Conservation (phyloP, 2,329 filamentous ascomycete species). For the Juglanconis juglandina region DNA sequence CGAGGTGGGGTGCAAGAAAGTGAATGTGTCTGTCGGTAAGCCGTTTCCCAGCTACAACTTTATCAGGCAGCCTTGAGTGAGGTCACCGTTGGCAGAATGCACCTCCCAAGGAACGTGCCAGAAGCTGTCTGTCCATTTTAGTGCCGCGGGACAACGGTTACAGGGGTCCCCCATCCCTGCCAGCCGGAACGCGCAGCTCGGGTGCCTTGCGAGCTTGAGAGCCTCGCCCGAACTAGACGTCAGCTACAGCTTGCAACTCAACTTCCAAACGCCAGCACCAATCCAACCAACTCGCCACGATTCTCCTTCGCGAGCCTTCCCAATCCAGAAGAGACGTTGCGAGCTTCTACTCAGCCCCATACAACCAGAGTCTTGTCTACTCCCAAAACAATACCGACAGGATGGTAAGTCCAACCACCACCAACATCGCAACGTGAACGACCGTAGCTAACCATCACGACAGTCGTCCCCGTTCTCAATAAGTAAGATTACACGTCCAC, state of each 20-base stretch:
- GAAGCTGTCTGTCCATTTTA: slow-evolving; percentile 1
- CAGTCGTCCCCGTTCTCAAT: slow-evolving; percentile 92
- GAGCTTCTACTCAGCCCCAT: not conserved
- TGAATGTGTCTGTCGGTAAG: not conserved
- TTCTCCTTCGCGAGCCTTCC: not conserved
- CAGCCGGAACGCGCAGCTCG: slow-evolving; percentile 6
- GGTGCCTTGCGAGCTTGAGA: slow-evolving; percentile 6
- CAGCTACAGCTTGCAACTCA: slow-evolving; percentile 10
- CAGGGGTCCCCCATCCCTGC: not conserved
- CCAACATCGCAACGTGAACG: slow-evolving; percentile 3
- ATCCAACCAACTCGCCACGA: slow-evolving; percentile 1
- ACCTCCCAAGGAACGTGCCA: slow-evolving; percentile 6
- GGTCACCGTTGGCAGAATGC: not conserved
- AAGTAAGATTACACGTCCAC: slow-evolving; percentile 52
- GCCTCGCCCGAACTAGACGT: slow-evolving; percentile 15
- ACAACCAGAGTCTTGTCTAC: not conserved
- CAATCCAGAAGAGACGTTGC: not conserved
- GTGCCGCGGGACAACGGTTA: not conserved
- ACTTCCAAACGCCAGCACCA: slow-evolving; percentile 4
- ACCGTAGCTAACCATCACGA: slow-evolving; percentile 29
- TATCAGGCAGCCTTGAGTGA: slow-evolving; percentile 12
- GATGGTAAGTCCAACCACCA: slow-evolving; percentile 30
- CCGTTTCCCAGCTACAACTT: not conserved
- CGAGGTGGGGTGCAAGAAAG: not conserved
- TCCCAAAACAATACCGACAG: slow-evolving; percentile 16